Conservation (phyloP, 441 rosid genomes). For the Aquilaria agallochum region DNA sequence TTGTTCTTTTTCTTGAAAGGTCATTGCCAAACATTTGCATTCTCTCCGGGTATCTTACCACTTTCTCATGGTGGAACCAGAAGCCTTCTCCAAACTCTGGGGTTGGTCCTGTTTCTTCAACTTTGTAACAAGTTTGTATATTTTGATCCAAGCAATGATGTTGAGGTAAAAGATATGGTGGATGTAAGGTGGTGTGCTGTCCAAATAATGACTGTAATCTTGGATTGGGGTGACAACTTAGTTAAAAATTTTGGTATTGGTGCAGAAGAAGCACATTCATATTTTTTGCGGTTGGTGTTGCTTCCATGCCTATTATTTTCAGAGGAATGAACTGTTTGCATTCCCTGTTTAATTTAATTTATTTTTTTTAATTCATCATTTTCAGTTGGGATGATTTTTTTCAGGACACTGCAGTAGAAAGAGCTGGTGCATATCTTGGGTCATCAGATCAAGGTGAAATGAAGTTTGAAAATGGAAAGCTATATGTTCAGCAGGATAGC, state of each 20-base stretch:
- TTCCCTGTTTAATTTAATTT: neutral
- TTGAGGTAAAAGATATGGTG: slow-evolving; percentile 28
- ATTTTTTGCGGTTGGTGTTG: slow-evolving; percentile 70
- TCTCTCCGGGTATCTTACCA: slow-evolving; percentile 67
- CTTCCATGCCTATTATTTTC: slow-evolving; percentile 3
- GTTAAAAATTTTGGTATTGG: slow-evolving; percentile 42
- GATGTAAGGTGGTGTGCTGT: slow-evolving; percentile 76
- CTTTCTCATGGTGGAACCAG: slow-evolving; percentile 52
- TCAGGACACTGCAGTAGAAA: slow-evolving; percentile 76
- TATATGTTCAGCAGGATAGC: slow-evolving; percentile 29
- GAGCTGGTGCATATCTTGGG: slow-evolving; percentile 57
- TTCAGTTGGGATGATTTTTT: slow-evolving; percentile 92
- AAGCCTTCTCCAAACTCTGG: slow-evolving; percentile 76
- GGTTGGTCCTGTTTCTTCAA: slow-evolving; percentile 93
- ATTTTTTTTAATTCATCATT: slow-evolving; percentile 16
- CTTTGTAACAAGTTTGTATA: slow-evolving; percentile 35
- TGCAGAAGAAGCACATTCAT: slow-evolving; percentile 54
- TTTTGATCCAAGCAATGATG: slow-evolving; percentile 13
- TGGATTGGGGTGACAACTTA: slow-evolving; percentile 54
- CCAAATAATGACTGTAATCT: slow-evolving; percentile 51
- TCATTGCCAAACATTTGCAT: slow-evolving; percentile 31
- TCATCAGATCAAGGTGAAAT: slow-evolving; percentile 6
- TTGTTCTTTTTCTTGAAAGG: slow-evolving; percentile 35
- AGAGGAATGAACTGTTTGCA: neutral
- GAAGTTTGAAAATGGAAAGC: slow-evolving; percentile 21